A percentile compares a stretch with the other conserved stretches of the same genome.
Evolutionary conservation across 2,329 filamentous ascomycete genomes (phyloP).

Genomic region (Fusarium xylarioides): DNA sequence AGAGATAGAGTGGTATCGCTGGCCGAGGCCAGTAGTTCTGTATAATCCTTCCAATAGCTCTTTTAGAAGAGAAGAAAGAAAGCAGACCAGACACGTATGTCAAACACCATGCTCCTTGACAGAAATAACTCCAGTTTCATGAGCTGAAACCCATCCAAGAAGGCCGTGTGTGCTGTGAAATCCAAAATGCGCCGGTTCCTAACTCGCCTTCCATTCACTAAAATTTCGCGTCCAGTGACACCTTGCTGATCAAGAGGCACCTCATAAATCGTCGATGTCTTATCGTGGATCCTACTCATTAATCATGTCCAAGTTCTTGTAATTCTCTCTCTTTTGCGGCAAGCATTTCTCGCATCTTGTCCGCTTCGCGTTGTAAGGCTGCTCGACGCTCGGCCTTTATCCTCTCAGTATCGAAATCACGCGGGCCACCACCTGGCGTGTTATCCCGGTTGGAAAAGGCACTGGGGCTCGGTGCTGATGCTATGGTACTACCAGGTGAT

Average conservation of each 20-base stretch:
- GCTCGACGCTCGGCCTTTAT: conserved; percentile 70
- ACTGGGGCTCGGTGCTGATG: conserved; percentile 54
- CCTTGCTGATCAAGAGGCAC: conserved; percentile 34
- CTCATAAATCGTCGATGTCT: conserved; percentile 39
- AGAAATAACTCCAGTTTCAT: conserved; percentile 9
- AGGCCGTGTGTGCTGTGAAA: conserved; percentile 29
- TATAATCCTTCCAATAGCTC: conserved; percentile 23
- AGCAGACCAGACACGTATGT: conserved; percentile 16
- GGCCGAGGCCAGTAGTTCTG: conserved; percentile 19
- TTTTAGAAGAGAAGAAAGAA: conserved; percentile 16
- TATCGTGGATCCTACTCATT: conserved; percentile 33
- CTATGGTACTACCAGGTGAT: conserved; percentile 53
- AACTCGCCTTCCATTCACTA: conserved; percentile 19
- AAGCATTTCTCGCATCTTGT: conserved; percentile 77
- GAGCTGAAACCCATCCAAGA: conserved; percentile 8
- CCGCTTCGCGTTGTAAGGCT: conserved; percentile 75
- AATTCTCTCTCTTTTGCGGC: conserved; percentile 79
- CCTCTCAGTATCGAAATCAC: conserved; percentile 56
- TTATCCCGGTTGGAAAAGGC: conserved; percentile 49
- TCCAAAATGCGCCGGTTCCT: conserved; percentile 41
- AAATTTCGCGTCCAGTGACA: conserved; percentile 34
- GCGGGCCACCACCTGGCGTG: conserved; percentile 36
- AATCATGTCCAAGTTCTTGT: conserved; percentile 47
- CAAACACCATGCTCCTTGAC: conserved; percentile 23
- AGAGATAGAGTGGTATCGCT: conserved; percentile 6